phyloP scores from a whole-genome alignment of 257 asterid species.

The Gynochthodes officinalis region DNA sequence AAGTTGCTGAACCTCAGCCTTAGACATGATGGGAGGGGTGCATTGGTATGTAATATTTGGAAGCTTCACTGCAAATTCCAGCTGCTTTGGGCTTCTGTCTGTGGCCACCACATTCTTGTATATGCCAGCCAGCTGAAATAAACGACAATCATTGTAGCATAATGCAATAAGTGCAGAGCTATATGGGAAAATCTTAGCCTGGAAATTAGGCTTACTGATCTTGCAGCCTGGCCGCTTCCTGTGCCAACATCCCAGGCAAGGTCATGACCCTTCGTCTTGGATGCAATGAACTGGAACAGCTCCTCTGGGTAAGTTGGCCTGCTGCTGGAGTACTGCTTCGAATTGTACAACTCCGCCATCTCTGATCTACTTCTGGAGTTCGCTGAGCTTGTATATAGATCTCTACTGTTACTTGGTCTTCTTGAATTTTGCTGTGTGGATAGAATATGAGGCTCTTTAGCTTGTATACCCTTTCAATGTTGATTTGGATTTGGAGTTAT shows the following conservation, averaged over 20 bases:
- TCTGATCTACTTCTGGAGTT: background rate
- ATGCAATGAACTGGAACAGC: slow-evolving; percentile 56
- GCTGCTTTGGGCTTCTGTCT: slow-evolving; percentile 64
- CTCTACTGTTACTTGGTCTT: background rate
- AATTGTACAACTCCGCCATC: slow-evolving; percentile 52
- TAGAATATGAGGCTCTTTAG: background rate
- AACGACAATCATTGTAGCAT: background rate
- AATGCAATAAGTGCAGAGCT: background rate
- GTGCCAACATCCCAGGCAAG: slow-evolving; percentile 81
- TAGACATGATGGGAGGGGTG: slow-evolving; percentile 55
- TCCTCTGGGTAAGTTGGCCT: slow-evolving; percentile 63
- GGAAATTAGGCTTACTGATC: slow-evolving; percentile 31
- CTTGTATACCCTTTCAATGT: background rate
- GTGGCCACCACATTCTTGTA: slow-evolving; percentile 69
- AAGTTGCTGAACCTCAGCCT: slow-evolving; percentile 37
- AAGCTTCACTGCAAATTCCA: slow-evolving; percentile 53
- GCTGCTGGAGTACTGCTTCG: slow-evolving; percentile 37
- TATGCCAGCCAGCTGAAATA: slow-evolving; percentile 46
- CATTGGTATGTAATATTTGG: slow-evolving; percentile 57
- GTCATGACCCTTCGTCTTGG: slow-evolving; percentile 50
- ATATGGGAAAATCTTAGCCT: background rate
- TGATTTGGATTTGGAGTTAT: no score
- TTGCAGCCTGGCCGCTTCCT: slow-evolving; percentile 75
- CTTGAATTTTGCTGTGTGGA: background rate
- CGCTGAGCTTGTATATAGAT: background rate